These are phyloP conservation scores for Colletotrichum scovillei DNA, from an alignment of 2,329 filamentous ascomycete genomes.

Conservation along the genomic window DNA sequence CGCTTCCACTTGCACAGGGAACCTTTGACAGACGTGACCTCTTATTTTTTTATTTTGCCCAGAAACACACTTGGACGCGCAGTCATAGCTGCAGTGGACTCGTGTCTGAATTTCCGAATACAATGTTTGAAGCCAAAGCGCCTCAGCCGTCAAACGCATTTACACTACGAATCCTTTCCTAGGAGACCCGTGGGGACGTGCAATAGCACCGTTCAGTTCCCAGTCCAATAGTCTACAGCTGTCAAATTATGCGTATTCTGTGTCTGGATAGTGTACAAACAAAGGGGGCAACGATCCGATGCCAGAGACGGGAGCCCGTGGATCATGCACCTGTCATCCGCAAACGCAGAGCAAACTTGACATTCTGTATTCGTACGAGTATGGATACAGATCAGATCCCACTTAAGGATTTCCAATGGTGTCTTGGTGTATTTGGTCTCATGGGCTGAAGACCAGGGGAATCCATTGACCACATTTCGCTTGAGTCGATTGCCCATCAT, in stretches of 20 bases:
- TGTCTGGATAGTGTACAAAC: background rate
- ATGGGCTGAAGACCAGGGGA: background rate
- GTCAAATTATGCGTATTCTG: slow-evolving; percentile 5
- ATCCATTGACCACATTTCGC: slow-evolving; percentile 25
- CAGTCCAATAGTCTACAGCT: slow-evolving; percentile 15
- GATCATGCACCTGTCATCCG: background rate
- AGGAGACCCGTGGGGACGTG: slow-evolving; percentile 12
- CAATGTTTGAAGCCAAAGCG: slow-evolving; percentile 5
- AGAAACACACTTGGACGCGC: slow-evolving; percentile 16
- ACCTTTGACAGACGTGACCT: background rate
- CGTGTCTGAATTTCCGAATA: background rate
- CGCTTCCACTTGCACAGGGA: slow-evolving; percentile 11
- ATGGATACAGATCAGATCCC: background rate
- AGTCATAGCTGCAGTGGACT: background rate
- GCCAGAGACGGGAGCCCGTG: background rate
- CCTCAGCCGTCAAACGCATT: slow-evolving; percentile 23
- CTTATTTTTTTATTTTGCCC: background rate
- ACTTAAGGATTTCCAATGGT: background rate
- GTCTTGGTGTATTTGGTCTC: background rate
- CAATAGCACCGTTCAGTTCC: slow-evolving; percentile 1
- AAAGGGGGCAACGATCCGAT: background rate
- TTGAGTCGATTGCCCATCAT: slow-evolving; percentile 31
- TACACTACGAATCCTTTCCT: background rate
- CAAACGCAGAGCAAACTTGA: slow-evolving; percentile 4
- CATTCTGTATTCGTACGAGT: background rate